Conservation (phyloP, 2,329 filamentous ascomycete species). For the Ceratocystis papillata region DNA sequence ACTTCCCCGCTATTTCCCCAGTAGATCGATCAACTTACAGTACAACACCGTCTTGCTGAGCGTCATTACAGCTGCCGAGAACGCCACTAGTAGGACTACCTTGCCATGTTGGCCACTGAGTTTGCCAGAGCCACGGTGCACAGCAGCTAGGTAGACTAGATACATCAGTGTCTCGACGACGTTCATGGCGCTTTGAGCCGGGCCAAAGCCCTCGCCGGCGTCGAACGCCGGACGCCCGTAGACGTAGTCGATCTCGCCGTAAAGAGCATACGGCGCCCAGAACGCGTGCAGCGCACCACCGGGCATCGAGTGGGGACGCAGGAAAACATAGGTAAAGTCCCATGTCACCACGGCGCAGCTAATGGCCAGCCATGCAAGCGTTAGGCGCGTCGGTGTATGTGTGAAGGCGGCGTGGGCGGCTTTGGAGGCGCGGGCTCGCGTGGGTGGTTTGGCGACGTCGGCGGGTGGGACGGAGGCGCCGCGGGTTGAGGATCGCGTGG, state of each 20-base stretch:
- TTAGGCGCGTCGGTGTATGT: slow-evolving; percentile 38
- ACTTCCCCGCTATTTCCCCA: not conserved
- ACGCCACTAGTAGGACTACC: slow-evolving; percentile 39
- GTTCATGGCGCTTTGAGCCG: slow-evolving; percentile 61
- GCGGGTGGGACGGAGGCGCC: slow-evolving; percentile 27
- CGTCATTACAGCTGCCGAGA: slow-evolving; percentile 48
- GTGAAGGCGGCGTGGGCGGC: slow-evolving; percentile 31
- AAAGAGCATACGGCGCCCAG: slow-evolving; percentile 68
- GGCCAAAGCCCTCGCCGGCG: slow-evolving; percentile 60
- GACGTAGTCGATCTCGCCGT: slow-evolving; percentile 66
- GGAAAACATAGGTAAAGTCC: slow-evolving; percentile 69
- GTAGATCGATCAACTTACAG: slow-evolving; percentile 35
- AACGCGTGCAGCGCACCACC: slow-evolving; percentile 65
- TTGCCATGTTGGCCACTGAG: slow-evolving; percentile 39
- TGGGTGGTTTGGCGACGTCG: slow-evolving; percentile 22
- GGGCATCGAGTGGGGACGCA: slow-evolving; percentile 72
- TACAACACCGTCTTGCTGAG: slow-evolving; percentile 52
- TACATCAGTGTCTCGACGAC: slow-evolving; percentile 58
- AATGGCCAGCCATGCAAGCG: slow-evolving; percentile 59
- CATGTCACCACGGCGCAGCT: slow-evolving; percentile 70
- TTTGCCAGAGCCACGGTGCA: slow-evolving; percentile 27
- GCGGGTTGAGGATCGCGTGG: slow-evolving; percentile 32
- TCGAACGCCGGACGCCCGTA: slow-evolving; percentile 69
- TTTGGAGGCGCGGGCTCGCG: slow-evolving; percentile 16
- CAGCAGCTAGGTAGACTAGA: slow-evolving; percentile 40